phyloP scores from a whole-genome alignment of 2,329 filamentous ascomycete species.

The Aspergillus pseudoglaucus region DNA sequence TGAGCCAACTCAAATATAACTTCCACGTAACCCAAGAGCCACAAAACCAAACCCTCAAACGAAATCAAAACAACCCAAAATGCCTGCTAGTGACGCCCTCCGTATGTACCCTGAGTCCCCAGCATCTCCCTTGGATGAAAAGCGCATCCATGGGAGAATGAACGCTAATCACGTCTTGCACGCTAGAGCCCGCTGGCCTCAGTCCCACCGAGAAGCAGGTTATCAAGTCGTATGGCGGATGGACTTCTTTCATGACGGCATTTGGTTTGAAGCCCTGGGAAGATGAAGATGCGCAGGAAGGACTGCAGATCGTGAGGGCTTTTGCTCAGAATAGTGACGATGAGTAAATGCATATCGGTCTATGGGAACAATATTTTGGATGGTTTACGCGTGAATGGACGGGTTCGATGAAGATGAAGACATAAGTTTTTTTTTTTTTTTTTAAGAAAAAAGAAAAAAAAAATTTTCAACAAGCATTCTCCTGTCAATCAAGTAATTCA shows the following conservation, averaged over 20 bases:
- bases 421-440: too few relatives aligned
- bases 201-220: conserved; percentile 17
- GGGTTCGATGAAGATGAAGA: not conserved
- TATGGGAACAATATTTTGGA: too few relatives aligned
- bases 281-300: conserved; percentile 18
- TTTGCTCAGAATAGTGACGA: conserved; percentile 1
- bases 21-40: too few relatives aligned
- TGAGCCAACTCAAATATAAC: too few relatives aligned
- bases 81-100: not conserved
- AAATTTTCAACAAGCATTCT: too few relatives aligned
- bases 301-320: conserved; percentile 8
- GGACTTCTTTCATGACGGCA: conserved; percentile 17
- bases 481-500: not conserved
- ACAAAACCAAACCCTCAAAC: too few relatives aligned
- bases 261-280: conserved; percentile 22
- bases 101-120: not conserved
- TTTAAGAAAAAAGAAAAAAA: too few relatives aligned
- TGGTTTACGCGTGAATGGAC: not conserved
- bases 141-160: too few relatives aligned
- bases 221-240: conserved; percentile 22
- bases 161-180: not conserved
- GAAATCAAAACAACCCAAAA: not conserved
- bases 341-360: too few relatives aligned
- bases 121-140: too few relatives aligned
- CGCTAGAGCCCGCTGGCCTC: conserved; percentile 18